Percentiles rank a stretch among this genome's conserved stretches.
Evolutionary conservation across 1,139 yeast species (phyloP).

Genomic region (Pichia sp.): DNA sequence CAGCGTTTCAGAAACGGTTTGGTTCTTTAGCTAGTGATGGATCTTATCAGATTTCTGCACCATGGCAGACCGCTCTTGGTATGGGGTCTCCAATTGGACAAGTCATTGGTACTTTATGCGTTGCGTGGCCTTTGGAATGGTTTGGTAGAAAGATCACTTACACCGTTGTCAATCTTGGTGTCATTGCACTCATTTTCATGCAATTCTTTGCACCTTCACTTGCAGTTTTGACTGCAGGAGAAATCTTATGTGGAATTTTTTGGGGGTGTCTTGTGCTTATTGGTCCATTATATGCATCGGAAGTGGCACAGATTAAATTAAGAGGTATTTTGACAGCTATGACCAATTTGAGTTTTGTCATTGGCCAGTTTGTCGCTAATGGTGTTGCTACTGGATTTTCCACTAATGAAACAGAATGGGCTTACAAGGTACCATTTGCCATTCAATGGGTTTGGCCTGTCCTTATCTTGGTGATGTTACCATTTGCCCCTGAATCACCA

Average conservation of each 20-base stretch:
- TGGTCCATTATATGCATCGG: conserved; percentile 45
- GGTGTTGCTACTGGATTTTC: conserved; percentile 39
- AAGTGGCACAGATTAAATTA: conserved; percentile 42
- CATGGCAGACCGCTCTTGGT: conserved; percentile 41
- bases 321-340: conserved; percentile 43
- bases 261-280: conserved; percentile 50
- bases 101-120: conserved; percentile 38
- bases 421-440: conserved; percentile 42
- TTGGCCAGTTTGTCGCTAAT: conserved; percentile 44
- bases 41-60: conserved; percentile 35
- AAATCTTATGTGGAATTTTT: conserved; percentile 39
- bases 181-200: conserved; percentile 39
- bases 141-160: conserved; percentile 41
- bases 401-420: conserved; percentile 25
- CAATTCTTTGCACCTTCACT: conserved; percentile 41
- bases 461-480: conserved; percentile 9
- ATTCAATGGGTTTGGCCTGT: conserved; percentile 52
- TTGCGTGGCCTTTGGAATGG: conserved; percentile 33
- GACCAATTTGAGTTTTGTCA: conserved; percentile 42
- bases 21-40: conserved; percentile 23
- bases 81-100: conserved; percentile 42
- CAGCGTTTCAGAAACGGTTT: conserved; percentile 9
- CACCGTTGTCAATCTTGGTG: conserved; percentile 31
- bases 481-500: conserved; percentile 22
- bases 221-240: conserved; percentile 37